These are phyloP conservation scores for Drechslerella dactyloides DNA, from an alignment of 2,329 filamentous ascomycete species.

Conservation along the genomic window DNA sequence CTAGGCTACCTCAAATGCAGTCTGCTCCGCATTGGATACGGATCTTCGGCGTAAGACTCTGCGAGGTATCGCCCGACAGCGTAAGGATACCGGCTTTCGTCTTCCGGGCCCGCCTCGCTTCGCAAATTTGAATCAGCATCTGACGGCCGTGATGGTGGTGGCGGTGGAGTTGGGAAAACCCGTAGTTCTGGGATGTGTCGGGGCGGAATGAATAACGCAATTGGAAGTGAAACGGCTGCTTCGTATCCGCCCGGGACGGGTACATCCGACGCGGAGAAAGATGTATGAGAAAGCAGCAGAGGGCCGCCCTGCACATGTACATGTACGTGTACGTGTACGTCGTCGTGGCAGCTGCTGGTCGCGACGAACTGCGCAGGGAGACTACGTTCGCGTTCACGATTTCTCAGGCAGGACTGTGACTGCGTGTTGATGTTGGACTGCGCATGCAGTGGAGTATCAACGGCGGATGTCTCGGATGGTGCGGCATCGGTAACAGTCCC, in stretches of 20 bases:
- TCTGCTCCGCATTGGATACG: constrained; percentile 45
- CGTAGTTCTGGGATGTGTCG: constrained; percentile 49
- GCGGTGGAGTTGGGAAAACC: constrained; percentile 44
- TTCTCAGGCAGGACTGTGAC: constrained; percentile 15
- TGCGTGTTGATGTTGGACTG: constrained; percentile 46
- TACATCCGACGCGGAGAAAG: constrained; percentile 43
- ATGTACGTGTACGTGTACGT: constrained; percentile 10
- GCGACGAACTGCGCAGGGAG: background rate
- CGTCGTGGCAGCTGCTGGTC: constrained; percentile 13
- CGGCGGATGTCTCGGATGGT: constrained; percentile 45
- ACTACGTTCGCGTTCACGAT: background rate
- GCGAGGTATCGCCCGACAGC: constrained; percentile 40
- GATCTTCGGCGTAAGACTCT: constrained; percentile 42
- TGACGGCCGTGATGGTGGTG: constrained; percentile 8
- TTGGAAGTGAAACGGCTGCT: constrained; percentile 37
- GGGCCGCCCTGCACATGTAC: constrained; percentile 5
- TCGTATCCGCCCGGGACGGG: constrained; percentile 45
- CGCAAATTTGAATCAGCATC: constrained; percentile 33
- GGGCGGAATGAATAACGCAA: constrained; percentile 50
- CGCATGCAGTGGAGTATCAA: constrained; percentile 21
- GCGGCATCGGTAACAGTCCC: constrained; percentile 47
- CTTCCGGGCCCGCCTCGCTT: constrained; percentile 24
- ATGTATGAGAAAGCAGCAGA: constrained; percentile 25
- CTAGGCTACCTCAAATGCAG: constrained; percentile 30
- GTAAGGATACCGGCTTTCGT: constrained; percentile 19